Evolutionary conservation across 768 basidiomycete genomes (phyloP), one percentile per base, ranked within the genome.

Genomic region (Aureoboletus auriporus): DNA sequence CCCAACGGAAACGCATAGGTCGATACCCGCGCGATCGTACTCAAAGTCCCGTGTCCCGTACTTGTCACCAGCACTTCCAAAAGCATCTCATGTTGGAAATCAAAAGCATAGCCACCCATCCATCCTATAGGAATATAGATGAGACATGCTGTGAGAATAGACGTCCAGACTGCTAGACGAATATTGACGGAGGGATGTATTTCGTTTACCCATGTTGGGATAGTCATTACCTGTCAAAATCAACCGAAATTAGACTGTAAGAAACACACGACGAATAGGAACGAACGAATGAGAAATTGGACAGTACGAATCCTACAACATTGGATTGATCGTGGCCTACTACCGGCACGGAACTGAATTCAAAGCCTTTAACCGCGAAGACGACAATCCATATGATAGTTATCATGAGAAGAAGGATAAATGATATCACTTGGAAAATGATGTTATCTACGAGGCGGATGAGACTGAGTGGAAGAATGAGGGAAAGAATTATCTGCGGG

Each of bases 181-280:
- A 62, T 52, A 27, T 61, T 51, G 49, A 61, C 57, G 4, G 54
- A 52, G 1, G 60, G 46, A 31, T 59, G 60, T 13, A 43, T 56
- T 17, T 61, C 62, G 3, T 61, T 61, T 8, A 61, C 60, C 60
- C 60, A 61, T 12, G 60, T 52, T 4, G 60, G 60, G 33, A 62
- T 43, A 29, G 57, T 61, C 14, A 44, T 59, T 14, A 61, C 57
- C 60, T 61, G 4, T 23, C 20, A 23, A 23, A 41, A 12, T 4
- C n/a, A n/a, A n/a, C n/a, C n/a, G 6, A 6, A 5, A 23, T 50
- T 17, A 20, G 34, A 16, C 1, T 0, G 13, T 20, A 29, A 6
- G 30, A 17, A 4, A 8, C 29, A 14, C 2, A 12, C 7, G 5
- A 0, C 17, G 30, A 3, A 30, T 14, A 38, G 2, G 26, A 28